Evolutionary conservation across 2,329 filamentous ascomycete genomes (phyloP).

Genomic region (Exserohilum turcica): DNA sequence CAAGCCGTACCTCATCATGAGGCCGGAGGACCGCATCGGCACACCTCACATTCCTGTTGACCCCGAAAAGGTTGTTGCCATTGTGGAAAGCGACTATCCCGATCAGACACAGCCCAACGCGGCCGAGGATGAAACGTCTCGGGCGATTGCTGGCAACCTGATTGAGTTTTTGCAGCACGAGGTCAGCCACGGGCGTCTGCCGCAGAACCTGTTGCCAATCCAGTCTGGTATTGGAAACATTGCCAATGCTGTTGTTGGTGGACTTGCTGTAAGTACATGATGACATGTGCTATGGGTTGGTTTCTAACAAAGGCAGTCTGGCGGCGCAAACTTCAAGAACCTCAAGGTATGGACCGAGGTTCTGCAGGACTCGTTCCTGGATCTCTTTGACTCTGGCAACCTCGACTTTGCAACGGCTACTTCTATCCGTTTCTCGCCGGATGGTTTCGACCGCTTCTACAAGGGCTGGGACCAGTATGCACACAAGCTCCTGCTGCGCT

Average conservation of each 20-base stretch:
- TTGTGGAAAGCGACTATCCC: slow-evolving; percentile 83
- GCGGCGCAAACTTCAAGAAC: slow-evolving; percentile 78
- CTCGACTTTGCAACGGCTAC: slow-evolving; percentile 90
- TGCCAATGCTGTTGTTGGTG: slow-evolving; percentile 87
- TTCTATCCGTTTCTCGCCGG: slow-evolving; percentile 86
- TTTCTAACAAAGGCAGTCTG: slow-evolving; percentile 49
- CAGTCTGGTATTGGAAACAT: slow-evolving; percentile 94
- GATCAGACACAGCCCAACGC: slow-evolving; percentile 77
- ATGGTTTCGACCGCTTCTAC: slow-evolving; percentile 91
- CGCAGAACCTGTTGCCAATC: slow-evolving; percentile 75
- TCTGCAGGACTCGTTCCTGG: slow-evolving; percentile 89
- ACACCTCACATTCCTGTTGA: slow-evolving; percentile 82
- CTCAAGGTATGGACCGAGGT: slow-evolving; percentile 94
- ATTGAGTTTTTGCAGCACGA: slow-evolving; percentile 89
- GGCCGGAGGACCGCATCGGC: slow-evolving; percentile 84
- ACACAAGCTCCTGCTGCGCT: slow-evolving; percentile 80
- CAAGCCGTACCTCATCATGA: slow-evolving; percentile 86
- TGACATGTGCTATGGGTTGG: neutral
- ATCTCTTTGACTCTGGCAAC: slow-evolving; percentile 86
- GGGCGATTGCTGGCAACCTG: slow-evolving; percentile 75
- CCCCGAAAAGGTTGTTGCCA: slow-evolving; percentile 80
- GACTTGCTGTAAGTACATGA: slow-evolving; percentile 60
- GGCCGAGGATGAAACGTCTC: slow-evolving; percentile 73
- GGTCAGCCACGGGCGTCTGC: slow-evolving; percentile 76
- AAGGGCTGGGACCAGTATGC: slow-evolving; percentile 80